Evolutionary conservation across 306 rosid species (phyloP), one percentile per base, ranked within the genome.

Genomic region (Heteromeles arbutifolia): DNA sequence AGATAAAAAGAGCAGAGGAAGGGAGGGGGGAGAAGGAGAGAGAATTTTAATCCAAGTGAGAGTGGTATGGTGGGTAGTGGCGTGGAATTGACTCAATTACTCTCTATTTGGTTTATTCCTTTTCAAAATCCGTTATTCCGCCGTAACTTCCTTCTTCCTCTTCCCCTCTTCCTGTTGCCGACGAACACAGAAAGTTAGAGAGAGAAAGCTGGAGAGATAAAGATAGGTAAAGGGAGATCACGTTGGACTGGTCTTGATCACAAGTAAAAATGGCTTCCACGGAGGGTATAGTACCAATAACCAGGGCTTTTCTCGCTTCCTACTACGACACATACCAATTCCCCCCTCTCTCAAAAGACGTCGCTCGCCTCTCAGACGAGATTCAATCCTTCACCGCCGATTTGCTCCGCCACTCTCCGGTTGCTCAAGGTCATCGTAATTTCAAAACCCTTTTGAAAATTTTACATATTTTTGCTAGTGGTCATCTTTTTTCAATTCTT

Each of bases 281-380:
- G 31, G 97, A 87, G 79, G 98, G 98, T 74, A 82, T 92, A 44
- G 93, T 95, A 26, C 97, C 98, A 11, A 95, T 95, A 43, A 95
- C 97, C 25, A 82, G 98, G 82, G 79, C 75, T 26, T 80, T 84
- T 75, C 97, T 95, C 14, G 83, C 98, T 2, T 85, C 97, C 26
- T 95, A 86, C 44, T 95, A 95, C 82, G 98, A 95, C 68, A 89
- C 72, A 11, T 91, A 90, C 83, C 86, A 88, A 24, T 90, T 90
- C 18, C 5, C 88, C 10, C 92, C 98, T 74, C 92, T 89, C 28
- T 90, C 97, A 43, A 76, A 74, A 3, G 85, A 90, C 59, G 90
- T 95, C 70, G 67, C 91, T 74, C 86, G 84, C 53, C 92, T 95
- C 67, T 86, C 97, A 67, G 79, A 93, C 11, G 70, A 87, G 80